phyloP scores from a whole-genome alignment of 371 early-diverging fungal species.

The Dinochytrium kinnereticum region DNA sequence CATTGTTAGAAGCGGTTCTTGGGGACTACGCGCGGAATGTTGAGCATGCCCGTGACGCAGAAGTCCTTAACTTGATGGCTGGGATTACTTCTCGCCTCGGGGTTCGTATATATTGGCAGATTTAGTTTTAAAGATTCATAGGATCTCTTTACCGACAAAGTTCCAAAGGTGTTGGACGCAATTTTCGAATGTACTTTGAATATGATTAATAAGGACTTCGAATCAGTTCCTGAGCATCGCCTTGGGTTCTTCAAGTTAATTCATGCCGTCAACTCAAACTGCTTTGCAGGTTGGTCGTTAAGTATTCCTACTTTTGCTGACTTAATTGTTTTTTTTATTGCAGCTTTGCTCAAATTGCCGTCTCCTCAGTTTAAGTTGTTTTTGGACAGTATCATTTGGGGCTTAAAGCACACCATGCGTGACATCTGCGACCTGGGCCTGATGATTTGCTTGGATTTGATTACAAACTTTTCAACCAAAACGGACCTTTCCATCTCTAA shows the following conservation, averaged over 20 bases:
- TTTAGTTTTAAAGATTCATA: slow-evolving; percentile 47
- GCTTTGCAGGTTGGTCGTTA: slow-evolving; percentile 73
- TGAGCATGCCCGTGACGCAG: slow-evolving; percentile 90
- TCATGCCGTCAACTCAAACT: slow-evolving; percentile 81
- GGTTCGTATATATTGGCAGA: slow-evolving; percentile 36
- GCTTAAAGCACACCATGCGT: slow-evolving; percentile 98
- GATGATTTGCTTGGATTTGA: slow-evolving; percentile 80
- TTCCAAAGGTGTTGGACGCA: slow-evolving; percentile 85
- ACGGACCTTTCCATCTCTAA: slow-evolving; percentile 80
- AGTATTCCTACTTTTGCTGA: neutral
- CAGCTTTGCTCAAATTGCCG: slow-evolving; percentile 83
- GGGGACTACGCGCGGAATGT: slow-evolving; percentile 85
- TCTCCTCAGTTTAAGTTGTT: slow-evolving; percentile 86
- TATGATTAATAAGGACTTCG: slow-evolving; percentile 98
- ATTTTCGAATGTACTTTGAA: slow-evolving; percentile 94
- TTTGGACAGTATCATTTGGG: slow-evolving; percentile 93
- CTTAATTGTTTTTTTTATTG: slow-evolving; percentile 23
- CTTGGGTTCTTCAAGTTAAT: slow-evolving; percentile 91
- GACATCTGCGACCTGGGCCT: slow-evolving; percentile 95
- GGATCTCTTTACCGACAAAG: slow-evolving; percentile 77
- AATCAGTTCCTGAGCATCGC: slow-evolving; percentile 96
- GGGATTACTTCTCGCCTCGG: slow-evolving; percentile 82
- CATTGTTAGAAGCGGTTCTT: slow-evolving; percentile 89
- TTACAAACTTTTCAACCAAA: slow-evolving; percentile 73
- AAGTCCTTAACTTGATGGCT: slow-evolving; percentile 90